A percentile compares a stretch with the other conserved stretches of the same genome.
These are phyloP conservation scores for Tylopilus microsporus DNA, from an alignment of 1,284 basidiomycete species.

Conservation along the genomic window DNA sequence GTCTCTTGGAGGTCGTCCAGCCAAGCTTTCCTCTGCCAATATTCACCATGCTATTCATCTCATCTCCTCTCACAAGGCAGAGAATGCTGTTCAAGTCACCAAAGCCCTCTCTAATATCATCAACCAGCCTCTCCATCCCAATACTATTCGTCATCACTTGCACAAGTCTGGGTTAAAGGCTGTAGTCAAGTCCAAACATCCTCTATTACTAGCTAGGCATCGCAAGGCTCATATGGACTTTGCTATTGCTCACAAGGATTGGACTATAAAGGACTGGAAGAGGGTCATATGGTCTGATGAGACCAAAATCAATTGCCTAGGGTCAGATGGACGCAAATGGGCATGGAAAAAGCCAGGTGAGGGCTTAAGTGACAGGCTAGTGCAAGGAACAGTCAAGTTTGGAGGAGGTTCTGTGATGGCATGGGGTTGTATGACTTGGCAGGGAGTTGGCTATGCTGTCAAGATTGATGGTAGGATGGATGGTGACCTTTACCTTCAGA, in stretches of 20 bases:
- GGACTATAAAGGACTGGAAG: too few species aligned
- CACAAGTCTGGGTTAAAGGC: not conserved
- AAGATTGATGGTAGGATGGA: not conserved
- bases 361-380: not conserved
- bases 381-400: not conserved
- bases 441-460: not conserved
- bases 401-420: not conserved
- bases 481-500: too few species aligned
- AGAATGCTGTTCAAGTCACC: not conserved
- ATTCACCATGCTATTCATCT: not conserved
- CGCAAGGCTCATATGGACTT: not conserved
- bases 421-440: not conserved
- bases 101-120: not conserved
- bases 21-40: not conserved
- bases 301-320: too few species aligned
- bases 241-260: not conserved
- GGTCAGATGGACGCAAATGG: too few species aligned
- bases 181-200: not conserved
- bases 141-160: not conserved
- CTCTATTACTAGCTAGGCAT: not conserved
- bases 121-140: not conserved
- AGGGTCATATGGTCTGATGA: too few species aligned
- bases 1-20: not conserved
- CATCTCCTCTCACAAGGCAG: not conserved
- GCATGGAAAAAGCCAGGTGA: not conserved